A percentile compares a stretch with the other conserved stretches of the same genome.
phyloP scores from a whole-genome alignment of 1,284 basidiomycete genomes.

The Cryptococcus wingfieldii region DNA sequence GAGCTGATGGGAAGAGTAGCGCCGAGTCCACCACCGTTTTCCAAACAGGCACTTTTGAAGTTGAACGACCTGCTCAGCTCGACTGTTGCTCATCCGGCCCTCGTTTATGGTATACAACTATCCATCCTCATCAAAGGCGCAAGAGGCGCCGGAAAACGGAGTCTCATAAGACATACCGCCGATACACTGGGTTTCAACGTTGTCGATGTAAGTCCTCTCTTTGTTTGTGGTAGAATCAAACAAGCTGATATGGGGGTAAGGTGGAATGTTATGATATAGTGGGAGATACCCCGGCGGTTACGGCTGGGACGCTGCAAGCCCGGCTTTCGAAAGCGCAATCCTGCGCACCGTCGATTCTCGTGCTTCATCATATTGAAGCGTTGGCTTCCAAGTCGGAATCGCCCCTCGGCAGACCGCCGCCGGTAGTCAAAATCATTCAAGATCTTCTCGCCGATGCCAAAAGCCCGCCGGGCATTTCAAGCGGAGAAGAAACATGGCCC shows the following conservation, averaged over 20 bases:
- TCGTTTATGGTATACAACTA: slow-evolving; percentile 25
- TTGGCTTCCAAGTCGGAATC: slow-evolving; percentile 67
- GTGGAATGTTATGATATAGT: slow-evolving; percentile 81
- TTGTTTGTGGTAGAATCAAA: too few relatives aligned
- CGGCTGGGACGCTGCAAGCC: slow-evolving; percentile 69
- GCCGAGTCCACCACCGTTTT: slow-evolving; percentile 25
- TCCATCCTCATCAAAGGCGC: slow-evolving; percentile 54
- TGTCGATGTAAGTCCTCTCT: slow-evolving; percentile 59
- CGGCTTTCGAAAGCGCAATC: slow-evolving; percentile 73
- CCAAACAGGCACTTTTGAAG: slow-evolving; percentile 11
- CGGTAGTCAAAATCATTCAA: slow-evolving; percentile 36
- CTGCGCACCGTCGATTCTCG: slow-evolving; percentile 79
- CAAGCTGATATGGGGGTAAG: slow-evolving; percentile 51
- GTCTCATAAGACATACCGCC: slow-evolving; percentile 37
- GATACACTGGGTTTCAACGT: slow-evolving; percentile 58
- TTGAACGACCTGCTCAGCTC: slow-evolving; percentile 34
- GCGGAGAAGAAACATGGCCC: slow-evolving; percentile 54
- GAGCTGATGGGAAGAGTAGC: slow-evolving; percentile 7
- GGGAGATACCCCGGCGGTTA: slow-evolving; percentile 73
- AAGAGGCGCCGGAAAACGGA: slow-evolving; percentile 53
- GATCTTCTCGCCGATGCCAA: slow-evolving; percentile 19
- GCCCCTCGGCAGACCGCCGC: slow-evolving; percentile 58
- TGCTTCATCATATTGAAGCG: slow-evolving; percentile 81
- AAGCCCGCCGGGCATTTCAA: background rate
- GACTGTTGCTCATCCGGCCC: slow-evolving; percentile 19